These are phyloP conservation scores for Lasiodiplodia sp. DNA, from an alignment of 2,329 filamentous ascomycete species.

Conservation along the genomic window DNA sequence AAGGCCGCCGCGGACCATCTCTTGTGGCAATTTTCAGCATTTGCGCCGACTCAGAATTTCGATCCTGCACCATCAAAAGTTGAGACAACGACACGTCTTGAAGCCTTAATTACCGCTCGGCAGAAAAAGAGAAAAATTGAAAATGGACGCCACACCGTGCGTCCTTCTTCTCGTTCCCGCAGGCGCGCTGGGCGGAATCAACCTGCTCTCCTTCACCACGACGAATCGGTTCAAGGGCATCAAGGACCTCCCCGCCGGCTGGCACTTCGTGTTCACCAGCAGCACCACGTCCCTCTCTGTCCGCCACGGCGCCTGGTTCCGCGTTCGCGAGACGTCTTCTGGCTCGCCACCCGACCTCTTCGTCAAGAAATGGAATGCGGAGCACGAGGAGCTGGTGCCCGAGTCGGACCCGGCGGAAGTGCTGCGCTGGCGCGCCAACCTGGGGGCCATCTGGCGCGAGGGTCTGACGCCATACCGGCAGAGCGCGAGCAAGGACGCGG, in stretches of 20 bases:
- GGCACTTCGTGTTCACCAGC: constrained; percentile 69
- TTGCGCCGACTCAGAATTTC: not conserved
- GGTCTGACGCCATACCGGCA: constrained; percentile 59
- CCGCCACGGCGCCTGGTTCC: constrained; percentile 69
- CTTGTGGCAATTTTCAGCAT: not conserved
- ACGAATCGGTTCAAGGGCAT: constrained; percentile 68
- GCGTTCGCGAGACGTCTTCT: constrained; percentile 50
- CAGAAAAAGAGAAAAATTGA: not conserved
- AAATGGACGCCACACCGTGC: constrained; percentile 27
- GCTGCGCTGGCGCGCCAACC: constrained; percentile 62
- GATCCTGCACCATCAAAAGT: not conserved
- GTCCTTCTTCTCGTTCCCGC: constrained; percentile 53
- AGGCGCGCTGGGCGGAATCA: constrained; percentile 60
- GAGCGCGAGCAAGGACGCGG: constrained; percentile 43
- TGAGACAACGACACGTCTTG: not conserved
- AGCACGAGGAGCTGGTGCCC: constrained; percentile 54
- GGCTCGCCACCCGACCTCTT: constrained; percentile 52
- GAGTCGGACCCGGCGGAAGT: constrained; percentile 52
- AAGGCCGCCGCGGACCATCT: not conserved
- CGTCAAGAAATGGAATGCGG: constrained; percentile 64
- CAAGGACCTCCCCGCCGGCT: constrained; percentile 63
- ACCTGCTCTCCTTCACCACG: constrained; percentile 68
- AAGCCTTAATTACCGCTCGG: not conserved
- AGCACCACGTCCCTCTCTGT: constrained; percentile 65
- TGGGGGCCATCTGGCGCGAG: constrained; percentile 63